These are phyloP conservation scores for Tylopilus rubrobrunneus DNA, from an alignment of 768 basidiomycete genomes.

Conservation along the genomic window DNA sequence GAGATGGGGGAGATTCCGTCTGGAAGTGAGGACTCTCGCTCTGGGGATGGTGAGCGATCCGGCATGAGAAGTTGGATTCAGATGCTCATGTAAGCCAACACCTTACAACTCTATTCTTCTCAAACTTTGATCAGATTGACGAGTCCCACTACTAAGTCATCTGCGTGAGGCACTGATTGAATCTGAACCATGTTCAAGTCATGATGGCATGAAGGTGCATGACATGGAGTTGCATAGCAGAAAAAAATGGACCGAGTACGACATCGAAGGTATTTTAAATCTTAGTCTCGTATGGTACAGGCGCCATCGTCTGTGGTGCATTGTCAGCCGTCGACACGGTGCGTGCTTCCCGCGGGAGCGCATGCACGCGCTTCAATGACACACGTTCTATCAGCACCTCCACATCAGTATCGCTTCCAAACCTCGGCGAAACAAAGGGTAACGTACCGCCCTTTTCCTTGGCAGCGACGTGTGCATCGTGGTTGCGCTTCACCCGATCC, in stretches of 20 bases:
- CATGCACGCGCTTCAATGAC: slow-evolving; percentile 81
- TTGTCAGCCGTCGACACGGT: slow-evolving; percentile 72
- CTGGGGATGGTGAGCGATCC: neutral
- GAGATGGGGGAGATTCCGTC: slow-evolving; percentile 58
- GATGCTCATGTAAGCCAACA: neutral
- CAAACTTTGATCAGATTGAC: no score
- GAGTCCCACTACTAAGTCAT: no score
- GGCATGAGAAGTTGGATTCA: neutral
- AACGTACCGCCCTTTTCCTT: slow-evolving; percentile 83
- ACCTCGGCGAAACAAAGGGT: neutral
- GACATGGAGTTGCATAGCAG: slow-evolving; percentile 18
- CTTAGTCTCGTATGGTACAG: slow-evolving; percentile 93
- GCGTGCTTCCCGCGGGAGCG: slow-evolving; percentile 74
- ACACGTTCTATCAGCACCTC: slow-evolving; percentile 55
- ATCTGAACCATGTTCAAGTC: neutral
- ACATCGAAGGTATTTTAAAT: slow-evolving; percentile 53
- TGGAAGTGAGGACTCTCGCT: slow-evolving; percentile 39
- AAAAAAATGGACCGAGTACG: neutral
- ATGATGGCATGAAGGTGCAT: slow-evolving; percentile 19
- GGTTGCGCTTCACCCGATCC: slow-evolving; percentile 92
- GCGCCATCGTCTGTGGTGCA: slow-evolving; percentile 88
- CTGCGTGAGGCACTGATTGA: neutral
- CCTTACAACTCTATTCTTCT: neutral
- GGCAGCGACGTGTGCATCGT: slow-evolving; percentile 74
- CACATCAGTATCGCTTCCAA: neutral